Conservation (phyloP, 495 filamentous ascomycete genomes). For the Xylaria cubensis region DNA sequence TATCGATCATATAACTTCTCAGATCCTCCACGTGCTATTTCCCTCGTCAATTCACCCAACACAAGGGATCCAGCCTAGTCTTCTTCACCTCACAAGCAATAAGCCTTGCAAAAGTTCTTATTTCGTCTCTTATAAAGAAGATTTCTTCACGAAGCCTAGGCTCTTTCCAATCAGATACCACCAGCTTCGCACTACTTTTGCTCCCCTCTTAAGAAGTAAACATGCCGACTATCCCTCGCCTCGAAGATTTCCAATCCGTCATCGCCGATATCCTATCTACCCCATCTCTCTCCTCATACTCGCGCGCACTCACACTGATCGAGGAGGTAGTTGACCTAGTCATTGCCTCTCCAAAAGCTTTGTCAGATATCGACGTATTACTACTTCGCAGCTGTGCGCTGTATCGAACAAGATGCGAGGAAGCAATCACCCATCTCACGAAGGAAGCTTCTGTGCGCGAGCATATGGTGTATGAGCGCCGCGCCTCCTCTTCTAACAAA, state of each 20-base stretch:
- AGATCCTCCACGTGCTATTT: not conserved
- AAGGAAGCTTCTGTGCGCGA: not conserved
- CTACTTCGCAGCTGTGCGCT: not conserved
- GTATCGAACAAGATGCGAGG: not conserved
- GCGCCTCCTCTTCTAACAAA: not conserved
- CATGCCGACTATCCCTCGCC: slow-evolving; percentile 5
- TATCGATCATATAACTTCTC: not conserved
- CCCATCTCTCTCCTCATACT: slow-evolving; percentile 7
- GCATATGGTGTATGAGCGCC: slow-evolving; percentile 10
- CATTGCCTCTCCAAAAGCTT: not conserved
- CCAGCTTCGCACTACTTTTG: not conserved
- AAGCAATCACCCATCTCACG: not conserved
- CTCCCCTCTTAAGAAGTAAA: not conserved
- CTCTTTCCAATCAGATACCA: not conserved
- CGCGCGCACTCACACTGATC: not conserved
- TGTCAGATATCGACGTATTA: not conserved
- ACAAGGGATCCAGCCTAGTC: not conserved
- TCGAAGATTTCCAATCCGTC: not conserved
- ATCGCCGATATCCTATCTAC: not conserved
- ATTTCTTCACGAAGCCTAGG: not conserved
- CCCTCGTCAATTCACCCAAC: not conserved
- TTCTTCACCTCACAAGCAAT: slow-evolving; percentile 1
- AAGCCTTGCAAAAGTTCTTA: not conserved
- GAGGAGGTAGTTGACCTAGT: slow-evolving; percentile 2
- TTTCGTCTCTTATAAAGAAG: not conserved